phyloP scores from a whole-genome alignment of 1,139 yeast species.

The Williopsis jadinii region DNA sequence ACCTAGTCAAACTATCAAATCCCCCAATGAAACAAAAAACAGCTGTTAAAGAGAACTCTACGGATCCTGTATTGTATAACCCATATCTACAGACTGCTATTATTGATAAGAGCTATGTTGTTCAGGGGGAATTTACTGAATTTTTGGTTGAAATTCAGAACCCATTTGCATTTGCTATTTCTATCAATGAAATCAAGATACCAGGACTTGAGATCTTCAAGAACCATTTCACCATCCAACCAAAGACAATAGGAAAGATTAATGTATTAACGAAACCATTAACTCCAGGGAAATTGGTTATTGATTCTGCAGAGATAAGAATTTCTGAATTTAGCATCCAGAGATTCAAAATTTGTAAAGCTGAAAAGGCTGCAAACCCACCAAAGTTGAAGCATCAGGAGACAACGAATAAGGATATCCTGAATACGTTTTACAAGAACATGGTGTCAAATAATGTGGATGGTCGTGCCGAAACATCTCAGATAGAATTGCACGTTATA shows the following conservation, averaged over 20 bases:
- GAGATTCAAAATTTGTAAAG: constrained; percentile 27
- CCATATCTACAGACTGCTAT: constrained; percentile 23
- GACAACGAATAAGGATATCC: constrained; percentile 2
- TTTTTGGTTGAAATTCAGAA: constrained; percentile 59
- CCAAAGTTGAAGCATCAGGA: constrained; percentile 22
- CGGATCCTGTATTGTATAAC: constrained; percentile 30
- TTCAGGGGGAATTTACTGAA: constrained; percentile 50
- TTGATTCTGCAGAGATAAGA: constrained; percentile 39
- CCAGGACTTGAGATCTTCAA: constrained; percentile 28
- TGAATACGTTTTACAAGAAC: constrained; percentile 7
- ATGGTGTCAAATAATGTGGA: constrained; percentile 8
- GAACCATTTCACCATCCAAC: constrained; percentile 29
- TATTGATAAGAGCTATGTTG: constrained; percentile 29
- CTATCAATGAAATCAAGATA: constrained; percentile 46
- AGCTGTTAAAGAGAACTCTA: constrained; percentile 7
- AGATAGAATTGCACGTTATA: constrained; percentile 34
- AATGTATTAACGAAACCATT: constrained; percentile 38
- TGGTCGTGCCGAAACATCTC: constrained; percentile 12
- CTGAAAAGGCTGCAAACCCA: constrained; percentile 18
- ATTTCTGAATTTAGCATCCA: constrained; percentile 37
- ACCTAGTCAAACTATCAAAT: constrained; percentile 25
- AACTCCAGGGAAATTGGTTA: constrained; percentile 32
- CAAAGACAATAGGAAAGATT: constrained; percentile 34
- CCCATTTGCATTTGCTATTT: constrained; percentile 73
- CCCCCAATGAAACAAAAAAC: constrained; percentile 15